A percentile compares a stretch with the other conserved stretches of the same genome.
Conservation (phyloP, 441 rosid genomes). For the Mallotus repandus region DNA sequence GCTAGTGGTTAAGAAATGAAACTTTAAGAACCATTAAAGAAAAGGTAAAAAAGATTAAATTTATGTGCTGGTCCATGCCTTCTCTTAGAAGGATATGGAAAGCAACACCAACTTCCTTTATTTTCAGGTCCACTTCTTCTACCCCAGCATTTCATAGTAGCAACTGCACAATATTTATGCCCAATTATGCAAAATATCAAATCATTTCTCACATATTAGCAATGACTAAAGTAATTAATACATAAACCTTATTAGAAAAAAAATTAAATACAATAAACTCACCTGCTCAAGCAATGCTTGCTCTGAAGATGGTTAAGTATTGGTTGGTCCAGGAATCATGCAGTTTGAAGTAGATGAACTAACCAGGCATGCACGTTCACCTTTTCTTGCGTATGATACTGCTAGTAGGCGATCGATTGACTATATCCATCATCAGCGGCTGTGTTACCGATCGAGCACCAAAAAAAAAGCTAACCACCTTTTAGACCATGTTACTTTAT, state of each 20-base stretch:
- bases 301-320: neutral
- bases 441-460: neutral
- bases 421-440: constrained; percentile 6
- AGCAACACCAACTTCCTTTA: neutral
- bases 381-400: neutral
- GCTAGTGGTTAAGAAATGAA: no score
- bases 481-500: neutral
- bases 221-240: no score
- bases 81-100: neutral
- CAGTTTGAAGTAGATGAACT: neutral
- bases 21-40: no score
- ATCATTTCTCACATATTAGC: neutral
- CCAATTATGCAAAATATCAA: neutral
- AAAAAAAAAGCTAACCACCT: neutral
- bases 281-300: neutral
- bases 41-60: no score
- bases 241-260: no score
- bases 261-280: no score
- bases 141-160: neutral
- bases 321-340: neutral
- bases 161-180: neutral
- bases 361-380: neutral
- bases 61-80: neutral
- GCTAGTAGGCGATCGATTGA: no score
- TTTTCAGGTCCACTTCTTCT: neutral